A percentile compares a stretch with the other conserved stretches of the same genome.
Evolutionary conservation across 352 stramenopile species (phyloP).

Genomic region (Pythium utonaiense): DNA sequence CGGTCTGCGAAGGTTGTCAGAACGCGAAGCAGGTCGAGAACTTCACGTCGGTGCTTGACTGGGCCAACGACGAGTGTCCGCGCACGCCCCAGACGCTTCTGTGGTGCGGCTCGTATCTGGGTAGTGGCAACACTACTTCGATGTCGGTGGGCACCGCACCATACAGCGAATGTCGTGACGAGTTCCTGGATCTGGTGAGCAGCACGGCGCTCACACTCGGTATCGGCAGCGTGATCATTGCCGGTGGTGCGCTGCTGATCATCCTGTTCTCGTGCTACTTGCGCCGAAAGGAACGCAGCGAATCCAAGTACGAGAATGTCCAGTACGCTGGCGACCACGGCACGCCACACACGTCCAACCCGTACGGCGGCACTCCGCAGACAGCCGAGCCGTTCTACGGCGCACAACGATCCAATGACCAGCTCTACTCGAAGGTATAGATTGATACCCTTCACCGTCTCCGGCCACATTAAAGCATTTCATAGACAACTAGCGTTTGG

Average conservation of each 20-base stretch:
- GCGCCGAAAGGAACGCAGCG: constrained; percentile 25
- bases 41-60: constrained; percentile 72
- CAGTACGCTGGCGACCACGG: constrained; percentile 4
- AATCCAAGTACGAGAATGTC: constrained; percentile 6
- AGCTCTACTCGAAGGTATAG: constrained; percentile 16
- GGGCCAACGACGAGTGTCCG: constrained; percentile 75
- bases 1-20: constrained; percentile 49
- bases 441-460: neutral
- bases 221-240: constrained; percentile 35
- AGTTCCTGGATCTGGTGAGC: constrained; percentile 47
- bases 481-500: neutral
- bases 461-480: too few relatives aligned
- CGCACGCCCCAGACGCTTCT: constrained; percentile 41
- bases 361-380: constrained; percentile 9
- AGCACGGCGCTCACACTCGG: constrained; percentile 37
- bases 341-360: constrained; percentile 3
- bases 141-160: constrained; percentile 29
- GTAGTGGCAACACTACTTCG: constrained; percentile 13
- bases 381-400: constrained; percentile 12
- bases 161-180: constrained; percentile 42
- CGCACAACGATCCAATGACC: neutral
- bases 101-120: constrained; percentile 65
- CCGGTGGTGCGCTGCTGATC: constrained; percentile 36
- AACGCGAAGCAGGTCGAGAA: constrained; percentile 54
- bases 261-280: constrained; percentile 44